A percentile compares a stretch with the other conserved stretches of the same genome.
Evolutionary conservation across 2,329 filamentous ascomycete species (phyloP).

Genomic region (Cercospora citrullina): DNA sequence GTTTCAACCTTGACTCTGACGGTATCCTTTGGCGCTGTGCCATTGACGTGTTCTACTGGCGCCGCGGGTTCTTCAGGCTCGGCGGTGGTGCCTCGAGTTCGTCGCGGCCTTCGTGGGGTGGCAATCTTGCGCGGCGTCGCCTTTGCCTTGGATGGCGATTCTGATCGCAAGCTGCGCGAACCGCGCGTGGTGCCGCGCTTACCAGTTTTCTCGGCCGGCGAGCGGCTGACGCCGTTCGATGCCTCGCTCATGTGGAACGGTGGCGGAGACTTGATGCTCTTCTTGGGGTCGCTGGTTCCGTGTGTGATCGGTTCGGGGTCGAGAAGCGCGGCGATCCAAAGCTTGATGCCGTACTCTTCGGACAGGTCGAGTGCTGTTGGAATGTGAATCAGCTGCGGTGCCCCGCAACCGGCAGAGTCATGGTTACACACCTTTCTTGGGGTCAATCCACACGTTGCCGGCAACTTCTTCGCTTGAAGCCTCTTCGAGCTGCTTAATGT

Average conservation of each 20-base stretch:
- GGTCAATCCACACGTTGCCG: slow-evolving; percentile 94
- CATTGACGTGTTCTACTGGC: slow-evolving; percentile 30
- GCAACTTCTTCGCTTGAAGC: slow-evolving; percentile 91
- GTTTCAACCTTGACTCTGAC: slow-evolving; percentile 72
- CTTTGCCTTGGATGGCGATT: slow-evolving; percentile 52
- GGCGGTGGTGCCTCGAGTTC: slow-evolving; percentile 39
- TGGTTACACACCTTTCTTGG: slow-evolving; percentile 59
- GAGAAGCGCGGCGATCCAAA: slow-evolving; percentile 90
- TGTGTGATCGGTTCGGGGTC: slow-evolving; percentile 79
- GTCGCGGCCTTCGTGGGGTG: slow-evolving; percentile 57
- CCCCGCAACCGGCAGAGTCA: neutral
- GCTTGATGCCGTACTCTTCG: slow-evolving; percentile 78
- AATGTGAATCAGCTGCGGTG: slow-evolving; percentile 13
- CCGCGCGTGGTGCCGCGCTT: slow-evolving; percentile 37
- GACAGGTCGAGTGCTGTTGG: slow-evolving; percentile 73
- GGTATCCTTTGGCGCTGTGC: slow-evolving; percentile 43
- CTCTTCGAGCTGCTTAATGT: slow-evolving; percentile 77
- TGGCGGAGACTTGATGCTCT: slow-evolving; percentile 76
- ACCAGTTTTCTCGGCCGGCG: slow-evolving; percentile 27
- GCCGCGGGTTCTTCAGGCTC: slow-evolving; percentile 33
- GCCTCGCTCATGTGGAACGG: slow-evolving; percentile 57
- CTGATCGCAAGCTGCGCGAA: slow-evolving; percentile 59
- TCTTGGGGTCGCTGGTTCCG: slow-evolving; percentile 60
- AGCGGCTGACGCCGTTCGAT: slow-evolving; percentile 33
- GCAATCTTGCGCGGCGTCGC: slow-evolving; percentile 50